Conservation (phyloP, 805 yeast genomes). For the Metschnikowia sp. region DNA sequence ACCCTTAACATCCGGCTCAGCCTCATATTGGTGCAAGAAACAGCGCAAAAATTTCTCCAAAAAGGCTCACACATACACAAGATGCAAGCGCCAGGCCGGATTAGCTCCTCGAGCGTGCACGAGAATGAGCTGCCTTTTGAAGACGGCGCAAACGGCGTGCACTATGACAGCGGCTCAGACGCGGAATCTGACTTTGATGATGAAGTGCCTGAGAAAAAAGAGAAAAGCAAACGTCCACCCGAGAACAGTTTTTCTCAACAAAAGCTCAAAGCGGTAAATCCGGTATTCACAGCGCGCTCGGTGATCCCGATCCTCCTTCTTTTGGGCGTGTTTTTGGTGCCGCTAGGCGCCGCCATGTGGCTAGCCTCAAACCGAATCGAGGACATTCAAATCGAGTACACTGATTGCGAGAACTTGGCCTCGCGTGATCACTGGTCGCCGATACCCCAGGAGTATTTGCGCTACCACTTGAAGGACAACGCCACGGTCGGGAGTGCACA, state of each 20-base stretch:
- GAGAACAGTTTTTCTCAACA: slow-evolving; percentile 59
- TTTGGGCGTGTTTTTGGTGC: slow-evolving; percentile 40
- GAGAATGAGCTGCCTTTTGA: slow-evolving; percentile 15
- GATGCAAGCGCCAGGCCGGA: slow-evolving; percentile 5
- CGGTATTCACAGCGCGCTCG: slow-evolving; percentile 40
- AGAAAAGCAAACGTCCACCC: slow-evolving; percentile 61
- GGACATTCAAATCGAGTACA: slow-evolving; percentile 40
- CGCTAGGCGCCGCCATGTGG: slow-evolving; percentile 48
- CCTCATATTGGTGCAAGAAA: neutral
- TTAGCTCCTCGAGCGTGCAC: neutral
- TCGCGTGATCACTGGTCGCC: slow-evolving; percentile 29
- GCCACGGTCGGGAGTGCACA: slow-evolving; percentile 22
- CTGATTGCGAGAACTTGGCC: slow-evolving; percentile 39
- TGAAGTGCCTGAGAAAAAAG: slow-evolving; percentile 34
- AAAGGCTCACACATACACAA: neutral
- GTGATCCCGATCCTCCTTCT: slow-evolving; percentile 39
- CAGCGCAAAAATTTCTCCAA: neutral
- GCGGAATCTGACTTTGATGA: slow-evolving; percentile 40
- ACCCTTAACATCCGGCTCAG: no score
- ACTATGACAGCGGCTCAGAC: slow-evolving; percentile 11
- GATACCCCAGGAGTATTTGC: slow-evolving; percentile 37
- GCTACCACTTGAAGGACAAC: slow-evolving; percentile 32
- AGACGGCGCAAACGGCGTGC: slow-evolving; percentile 8
- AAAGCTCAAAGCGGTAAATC: slow-evolving; percentile 48
- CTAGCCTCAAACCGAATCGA: slow-evolving; percentile 37